Evolutionary conservation across 768 basidiomycete species (phyloP).

Genomic region (Suillus fuscotomentosus): DNA sequence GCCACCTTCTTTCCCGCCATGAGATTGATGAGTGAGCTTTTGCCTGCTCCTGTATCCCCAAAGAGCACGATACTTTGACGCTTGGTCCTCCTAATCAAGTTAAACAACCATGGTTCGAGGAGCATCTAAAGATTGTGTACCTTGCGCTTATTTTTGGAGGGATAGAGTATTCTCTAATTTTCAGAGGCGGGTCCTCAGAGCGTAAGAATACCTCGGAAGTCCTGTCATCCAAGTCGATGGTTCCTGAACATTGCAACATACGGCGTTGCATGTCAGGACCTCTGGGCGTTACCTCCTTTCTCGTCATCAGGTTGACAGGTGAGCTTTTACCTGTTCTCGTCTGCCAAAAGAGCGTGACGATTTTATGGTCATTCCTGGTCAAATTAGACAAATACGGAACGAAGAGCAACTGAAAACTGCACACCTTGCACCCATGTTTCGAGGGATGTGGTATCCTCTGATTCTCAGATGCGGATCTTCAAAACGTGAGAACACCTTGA

Average conservation of each 20-base stretch:
- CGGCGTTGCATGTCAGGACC: conserved; percentile 25
- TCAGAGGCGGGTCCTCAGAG: conserved; percentile 24
- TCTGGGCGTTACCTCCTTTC: conserved; percentile 15
- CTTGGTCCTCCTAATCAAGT: neutral
- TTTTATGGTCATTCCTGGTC: neutral
- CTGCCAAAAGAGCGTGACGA: conserved; percentile 41
- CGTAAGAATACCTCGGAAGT: conserved; percentile 30
- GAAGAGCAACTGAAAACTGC: neutral
- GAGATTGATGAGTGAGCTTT: conserved; percentile 38
- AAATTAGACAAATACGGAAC: neutral
- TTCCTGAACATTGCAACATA: conserved; percentile 26
- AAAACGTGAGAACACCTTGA: conserved; percentile 31
- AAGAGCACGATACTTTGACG: conserved; percentile 34
- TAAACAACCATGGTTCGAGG: neutral
- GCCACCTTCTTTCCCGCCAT: conserved; percentile 31
- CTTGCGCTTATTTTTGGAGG: neutral
- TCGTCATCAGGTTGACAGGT: conserved; percentile 35
- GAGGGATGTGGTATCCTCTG: conserved; percentile 14
- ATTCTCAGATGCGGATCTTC: conserved; percentile 23
- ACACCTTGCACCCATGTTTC: neutral
- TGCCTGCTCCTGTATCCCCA: conserved; percentile 38
- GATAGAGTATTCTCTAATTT: conserved; percentile 14
- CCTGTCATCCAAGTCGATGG: conserved; percentile 21
- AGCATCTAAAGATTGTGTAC: neutral
- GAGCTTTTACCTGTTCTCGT: conserved; percentile 35